Base-by-base conservation (phyloP, 768 basidiomycete species). In the Steccherinum ochraceum region DNA sequence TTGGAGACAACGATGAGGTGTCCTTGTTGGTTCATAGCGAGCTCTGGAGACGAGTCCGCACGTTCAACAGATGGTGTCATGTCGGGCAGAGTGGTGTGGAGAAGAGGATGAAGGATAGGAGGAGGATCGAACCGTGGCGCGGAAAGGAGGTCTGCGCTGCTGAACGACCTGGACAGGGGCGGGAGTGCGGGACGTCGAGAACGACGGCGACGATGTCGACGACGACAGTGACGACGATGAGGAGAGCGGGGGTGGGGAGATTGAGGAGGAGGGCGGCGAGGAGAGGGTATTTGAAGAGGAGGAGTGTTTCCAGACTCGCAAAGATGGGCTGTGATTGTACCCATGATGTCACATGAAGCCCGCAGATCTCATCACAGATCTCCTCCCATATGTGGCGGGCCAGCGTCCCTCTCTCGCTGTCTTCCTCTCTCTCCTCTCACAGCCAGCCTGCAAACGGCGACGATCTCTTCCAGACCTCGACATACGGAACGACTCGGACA, bases 1-100 rank as follows among this genome's bases (percentile, higher is more conserved):
- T 97, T 97, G 47, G 90, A 89, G 64, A 97, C 92, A 61, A 97
- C 91, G 70, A 97, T 86, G 76, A 97, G 85, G 59, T 92, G 87
- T 51, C 74, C 77, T 56, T 72, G 73, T 58, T 76, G 67, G 59
- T 67, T 70, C 59, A 70, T 62, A 57, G 73, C 65, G 48, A 44
- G 46, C 19, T 43, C 21, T 18, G 55, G 46, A 2, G 57, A 20
- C 19, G 53, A 50, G 40, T 52, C 48, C 43, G 49, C 13, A 11
- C 20, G 41, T 43, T 10, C 21, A 12, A 24, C 41, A n/a, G 41
- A 12, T 16, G 39, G 19, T 12, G 52, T 12, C 49, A 52, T 52
- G 44, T 40, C 49, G n/a, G 26, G 48, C 3, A 23, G 20, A 40
- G 25, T 45, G 23, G 45, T 35, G 16, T 24, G 48, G 25, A 45